Evolutionary conservation across 2,329 filamentous ascomycete genomes (phyloP).

Genomic region (Juglanconis oblonga): DNA sequence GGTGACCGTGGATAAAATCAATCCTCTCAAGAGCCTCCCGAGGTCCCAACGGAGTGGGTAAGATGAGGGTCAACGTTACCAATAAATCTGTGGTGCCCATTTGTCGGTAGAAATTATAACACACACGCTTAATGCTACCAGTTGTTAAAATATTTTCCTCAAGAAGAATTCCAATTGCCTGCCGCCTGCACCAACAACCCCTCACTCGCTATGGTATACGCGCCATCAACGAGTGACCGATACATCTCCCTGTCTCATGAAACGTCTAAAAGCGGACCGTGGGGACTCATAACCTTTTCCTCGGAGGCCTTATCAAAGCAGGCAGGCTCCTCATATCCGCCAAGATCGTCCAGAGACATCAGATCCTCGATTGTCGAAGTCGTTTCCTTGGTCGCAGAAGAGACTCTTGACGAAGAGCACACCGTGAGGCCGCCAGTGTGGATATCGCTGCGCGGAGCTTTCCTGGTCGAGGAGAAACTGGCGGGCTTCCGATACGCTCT

Average conservation of each 20-base stretch:
- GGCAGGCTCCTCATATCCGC: background rate
- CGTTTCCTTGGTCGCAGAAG: background rate
- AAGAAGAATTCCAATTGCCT: no score
- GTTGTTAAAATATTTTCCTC: no score
- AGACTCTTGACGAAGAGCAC: background rate
- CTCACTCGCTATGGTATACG: background rate
- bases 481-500: slow-evolving; percentile 10
- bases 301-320: background rate
- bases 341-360: background rate
- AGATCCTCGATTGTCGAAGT: background rate
- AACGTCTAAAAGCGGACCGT: background rate
- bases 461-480: no score
- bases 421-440: no score
- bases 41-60: no score
- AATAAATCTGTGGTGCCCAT: no score
- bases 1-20: no score
- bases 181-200: background rate
- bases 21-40: no score
- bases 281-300: background rate
- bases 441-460: no score
- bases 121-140: no score
- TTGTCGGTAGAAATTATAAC: no score
- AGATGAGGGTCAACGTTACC: no score
- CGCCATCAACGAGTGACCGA: background rate
- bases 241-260: background rate